Evolutionary conservation across 176 grass and related monocot species (phyloP).

Genomic region (Oryza glumipatula): DNA sequence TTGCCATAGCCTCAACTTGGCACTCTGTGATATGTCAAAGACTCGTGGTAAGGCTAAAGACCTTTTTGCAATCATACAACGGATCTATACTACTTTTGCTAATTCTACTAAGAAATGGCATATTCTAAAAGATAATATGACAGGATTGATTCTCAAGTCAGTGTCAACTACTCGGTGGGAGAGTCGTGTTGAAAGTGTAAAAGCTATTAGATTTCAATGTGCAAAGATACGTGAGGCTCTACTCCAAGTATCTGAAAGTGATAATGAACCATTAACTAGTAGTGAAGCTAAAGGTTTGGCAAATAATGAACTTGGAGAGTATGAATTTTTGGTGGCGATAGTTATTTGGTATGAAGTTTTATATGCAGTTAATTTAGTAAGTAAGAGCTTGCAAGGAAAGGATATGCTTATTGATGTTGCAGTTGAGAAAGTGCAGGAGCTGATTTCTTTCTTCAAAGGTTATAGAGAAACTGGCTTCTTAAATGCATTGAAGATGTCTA

Average conservation of each 20-base stretch:
- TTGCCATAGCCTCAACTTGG: not conserved
- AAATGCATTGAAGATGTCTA: too few relatives aligned
- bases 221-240: not conserved
- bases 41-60: too few relatives aligned
- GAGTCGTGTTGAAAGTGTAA: not conserved
- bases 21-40: too few relatives aligned
- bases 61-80: too few relatives aligned
- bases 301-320: not conserved
- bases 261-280: not conserved
- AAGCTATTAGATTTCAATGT: not conserved
- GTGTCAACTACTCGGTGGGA: not conserved
- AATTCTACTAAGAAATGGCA: not conserved
- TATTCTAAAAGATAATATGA: not conserved
- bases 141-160: not conserved
- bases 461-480: too few relatives aligned
- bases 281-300: not conserved
- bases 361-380: too few relatives aligned
- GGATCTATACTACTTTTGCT: not conserved
- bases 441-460: too few relatives aligned
- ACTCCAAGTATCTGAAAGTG: not conserved
- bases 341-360: not conserved
- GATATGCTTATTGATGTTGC: too few relatives aligned
- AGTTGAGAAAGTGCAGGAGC: too few relatives aligned
- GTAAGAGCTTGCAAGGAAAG: too few relatives aligned
- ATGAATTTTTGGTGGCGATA: not conserved